These are phyloP conservation scores for Penicillium daleae DNA, from an alignment of 495 filamentous ascomycete genomes.

Conservation along the genomic window DNA sequence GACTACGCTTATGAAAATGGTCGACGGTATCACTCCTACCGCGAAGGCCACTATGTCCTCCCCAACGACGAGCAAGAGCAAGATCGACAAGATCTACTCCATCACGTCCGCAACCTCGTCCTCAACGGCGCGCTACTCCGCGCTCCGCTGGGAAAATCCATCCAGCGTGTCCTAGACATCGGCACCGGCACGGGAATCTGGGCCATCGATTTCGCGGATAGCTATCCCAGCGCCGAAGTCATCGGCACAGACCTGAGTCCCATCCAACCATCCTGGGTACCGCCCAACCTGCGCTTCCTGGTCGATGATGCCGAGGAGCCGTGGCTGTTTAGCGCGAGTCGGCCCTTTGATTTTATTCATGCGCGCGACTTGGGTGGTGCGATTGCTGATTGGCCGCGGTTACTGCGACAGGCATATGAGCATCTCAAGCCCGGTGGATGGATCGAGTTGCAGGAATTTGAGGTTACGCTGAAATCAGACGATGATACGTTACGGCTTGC, in stretches of 20 bases:
- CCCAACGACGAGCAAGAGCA: slow-evolving; percentile 46
- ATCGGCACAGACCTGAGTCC: slow-evolving; percentile 38
- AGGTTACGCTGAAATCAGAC: slow-evolving; percentile 45
- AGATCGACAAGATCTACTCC: slow-evolving; percentile 50
- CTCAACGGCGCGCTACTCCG: slow-evolving; percentile 61
- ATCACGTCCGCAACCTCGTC: slow-evolving; percentile 54
- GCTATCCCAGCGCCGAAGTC: slow-evolving; percentile 57
- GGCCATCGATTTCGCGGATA: slow-evolving; percentile 64
- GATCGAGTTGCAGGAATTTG: slow-evolving; percentile 59
- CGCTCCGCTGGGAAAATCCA: slow-evolving; percentile 58
- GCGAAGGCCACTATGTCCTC: slow-evolving; percentile 65
- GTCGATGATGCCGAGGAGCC: slow-evolving; percentile 54
- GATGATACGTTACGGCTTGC: slow-evolving; percentile 42
- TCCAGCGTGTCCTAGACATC: slow-evolving; percentile 66
- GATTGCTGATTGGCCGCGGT: slow-evolving; percentile 49
- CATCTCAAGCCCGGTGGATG: slow-evolving; percentile 58
- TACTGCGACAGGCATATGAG: slow-evolving; percentile 39
- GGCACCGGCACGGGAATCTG: slow-evolving; percentile 71
- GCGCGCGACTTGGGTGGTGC: slow-evolving; percentile 51
- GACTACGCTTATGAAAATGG: slow-evolving; percentile 58
- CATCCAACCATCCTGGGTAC: slow-evolving; percentile 43
- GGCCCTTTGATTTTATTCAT: slow-evolving; percentile 53
- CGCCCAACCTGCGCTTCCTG: slow-evolving; percentile 51
- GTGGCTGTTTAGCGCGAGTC: slow-evolving; percentile 50
- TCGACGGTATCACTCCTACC: slow-evolving; percentile 67